phyloP scores from a whole-genome alignment of 805 yeast genomes.

The Maudiozyma bulderi region DNA sequence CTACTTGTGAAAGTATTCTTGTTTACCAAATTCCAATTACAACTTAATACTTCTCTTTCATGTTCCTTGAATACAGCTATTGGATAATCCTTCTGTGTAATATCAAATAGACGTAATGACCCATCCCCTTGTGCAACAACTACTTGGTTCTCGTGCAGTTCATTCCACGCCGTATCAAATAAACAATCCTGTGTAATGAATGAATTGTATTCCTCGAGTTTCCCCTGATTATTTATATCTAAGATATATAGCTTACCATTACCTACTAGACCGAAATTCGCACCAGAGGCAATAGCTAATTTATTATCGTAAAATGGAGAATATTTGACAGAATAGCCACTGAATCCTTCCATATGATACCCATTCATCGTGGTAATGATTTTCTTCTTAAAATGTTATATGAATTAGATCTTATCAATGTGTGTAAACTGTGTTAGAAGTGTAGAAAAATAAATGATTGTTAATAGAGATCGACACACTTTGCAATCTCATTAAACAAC shows the following conservation, averaged over 20 bases:
- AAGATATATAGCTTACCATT: constrained; percentile 75
- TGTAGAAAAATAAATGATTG: no score
- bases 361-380: constrained; percentile 43
- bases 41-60: constrained; percentile 59
- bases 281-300: constrained; percentile 80
- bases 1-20: constrained; percentile 63
- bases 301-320: constrained; percentile 89
- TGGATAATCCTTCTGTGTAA: constrained; percentile 56
- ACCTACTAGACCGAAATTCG: constrained; percentile 91
- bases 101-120: constrained; percentile 70
- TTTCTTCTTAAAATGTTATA: constrained; percentile 13
- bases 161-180: constrained; percentile 86
- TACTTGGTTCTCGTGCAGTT: constrained; percentile 77
- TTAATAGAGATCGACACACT: no score
- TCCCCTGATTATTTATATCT: constrained; percentile 58
- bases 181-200: constrained; percentile 93
- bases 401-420: background rate
- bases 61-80: constrained; percentile 73
- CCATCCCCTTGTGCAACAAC: constrained; percentile 88
- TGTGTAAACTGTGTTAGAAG: background rate
- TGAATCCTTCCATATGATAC: constrained; percentile 66
- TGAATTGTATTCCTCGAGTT: constrained; percentile 40
- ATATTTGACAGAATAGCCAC: constrained; percentile 81
- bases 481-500: no score
- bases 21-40: constrained; percentile 64